These are phyloP conservation scores for Dendrobium catenatum DNA, from an alignment of 106 monocot species.

Conservation along the genomic window DNA sequence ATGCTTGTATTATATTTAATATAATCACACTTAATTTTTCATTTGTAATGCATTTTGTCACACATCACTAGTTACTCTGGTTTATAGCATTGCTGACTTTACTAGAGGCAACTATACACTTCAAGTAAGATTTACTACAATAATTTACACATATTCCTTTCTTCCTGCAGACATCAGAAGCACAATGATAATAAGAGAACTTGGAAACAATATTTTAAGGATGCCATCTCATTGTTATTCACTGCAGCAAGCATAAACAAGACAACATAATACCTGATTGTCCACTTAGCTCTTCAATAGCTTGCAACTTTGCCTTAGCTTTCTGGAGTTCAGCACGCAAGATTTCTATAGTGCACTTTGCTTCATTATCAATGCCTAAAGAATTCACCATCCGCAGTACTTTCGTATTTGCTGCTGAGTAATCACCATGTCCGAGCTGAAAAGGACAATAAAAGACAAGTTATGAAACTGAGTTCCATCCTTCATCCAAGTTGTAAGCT, in stretches of 20 bases:
- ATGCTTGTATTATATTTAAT: background rate
- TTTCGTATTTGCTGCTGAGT: constrained; percentile 75
- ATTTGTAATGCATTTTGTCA: background rate
- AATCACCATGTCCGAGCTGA: constrained; percentile 96
- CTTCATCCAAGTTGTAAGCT: background rate
- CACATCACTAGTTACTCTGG: background rate
- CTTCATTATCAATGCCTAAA: constrained; percentile 75
- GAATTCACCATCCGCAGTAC: constrained; percentile 96
- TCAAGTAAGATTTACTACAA: background rate
- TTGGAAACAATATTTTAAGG: background rate
- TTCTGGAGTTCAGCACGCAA: constrained; percentile 74
- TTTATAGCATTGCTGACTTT: background rate
- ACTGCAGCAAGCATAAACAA: background rate
- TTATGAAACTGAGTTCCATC: background rate
- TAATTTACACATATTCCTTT: background rate
- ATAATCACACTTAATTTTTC: background rate
- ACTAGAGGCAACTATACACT: background rate
- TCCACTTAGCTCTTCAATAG: constrained; percentile 92
- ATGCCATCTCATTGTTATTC: background rate
- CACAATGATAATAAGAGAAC: background rate
- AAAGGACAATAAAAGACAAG: background rate
- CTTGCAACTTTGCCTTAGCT: constrained; percentile 73
- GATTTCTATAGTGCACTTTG: constrained; percentile 91
- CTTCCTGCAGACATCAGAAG: background rate
- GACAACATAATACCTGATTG: constrained; percentile 55